Evolutionary conservation across 2,329 filamentous ascomycete genomes (phyloP), one percentile per base, ranked within the genome.

Genomic region (Ascochyta clinopodiicola): DNA sequence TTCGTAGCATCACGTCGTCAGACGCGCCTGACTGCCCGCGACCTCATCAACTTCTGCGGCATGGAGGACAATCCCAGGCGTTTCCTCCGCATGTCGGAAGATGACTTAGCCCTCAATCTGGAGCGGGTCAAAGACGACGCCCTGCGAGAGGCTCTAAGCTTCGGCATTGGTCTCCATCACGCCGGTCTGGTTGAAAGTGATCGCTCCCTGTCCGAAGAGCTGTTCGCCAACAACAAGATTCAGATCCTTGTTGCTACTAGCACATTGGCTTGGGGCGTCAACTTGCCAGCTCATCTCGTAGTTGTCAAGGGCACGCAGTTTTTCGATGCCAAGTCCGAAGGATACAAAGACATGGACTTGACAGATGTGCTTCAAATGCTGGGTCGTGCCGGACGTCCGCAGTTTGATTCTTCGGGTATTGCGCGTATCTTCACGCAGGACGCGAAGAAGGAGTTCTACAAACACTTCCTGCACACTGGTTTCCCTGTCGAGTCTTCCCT

Each of bases 331-430:
- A 99, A 99, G 77, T 95, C 91, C 4, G 95, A 98, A 79, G 94
- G 90, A 0, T 99, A 99, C 79, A 95, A 91, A 72, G 96, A 99
- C 75, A 99, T 99, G 96, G 95, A 99, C 73, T 80, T 99, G 56
- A 99, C 95, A 0, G 95, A 99, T 77, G 95, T 99, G 29, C 80
- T 99, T 59, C 95, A 99, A 77, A 99, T 99, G 95, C 82, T 99
- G 25, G 95, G 95, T 65, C 89, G 95, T 77, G 95, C 95, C 12
- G 95, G 95, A 15, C 90, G 95, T 60, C 95, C 95, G 3, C 95
- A 99, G 72, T 99, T 99, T 73, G 95, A 99, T 75, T 90, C 88
- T 49, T 96, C 93, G 0, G 95, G 96, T 63, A 96, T 99, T 53
- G 96, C 95, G 9, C 88, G 94, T 27, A 99, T 99, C 71, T 96